A percentile compares a stretch with the other conserved stretches of the same genome.
Conservation (phyloP, 148 eudicot species). For the Silene uniflora region DNA sequence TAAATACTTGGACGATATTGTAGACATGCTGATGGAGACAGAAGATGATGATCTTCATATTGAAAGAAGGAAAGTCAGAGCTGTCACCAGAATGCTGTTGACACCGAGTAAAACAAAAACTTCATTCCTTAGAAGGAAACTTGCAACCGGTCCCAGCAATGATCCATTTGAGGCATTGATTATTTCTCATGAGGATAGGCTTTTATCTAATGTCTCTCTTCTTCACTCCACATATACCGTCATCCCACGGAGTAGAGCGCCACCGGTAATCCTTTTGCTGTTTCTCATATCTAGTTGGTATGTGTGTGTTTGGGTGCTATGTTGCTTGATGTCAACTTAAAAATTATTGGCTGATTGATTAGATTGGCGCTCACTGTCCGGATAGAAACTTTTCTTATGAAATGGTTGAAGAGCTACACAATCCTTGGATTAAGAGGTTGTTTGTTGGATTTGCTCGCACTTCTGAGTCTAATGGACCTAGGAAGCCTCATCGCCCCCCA, state of each 20-base stretch:
- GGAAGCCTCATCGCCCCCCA: slow-evolving; percentile 59
- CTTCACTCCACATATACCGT: slow-evolving; percentile 78
- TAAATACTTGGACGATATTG: slow-evolving; percentile 43
- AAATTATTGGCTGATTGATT: slow-evolving; percentile 21
- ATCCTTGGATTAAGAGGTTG: slow-evolving; percentile 92
- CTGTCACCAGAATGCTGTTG: slow-evolving; percentile 80
- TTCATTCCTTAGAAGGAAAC: slow-evolving; percentile 39
- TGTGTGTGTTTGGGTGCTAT: not conserved
- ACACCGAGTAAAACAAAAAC: slow-evolving; percentile 61
- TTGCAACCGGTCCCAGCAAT: slow-evolving; percentile 63
- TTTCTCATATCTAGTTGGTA: not conserved
- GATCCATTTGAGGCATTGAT: slow-evolving; percentile 81
- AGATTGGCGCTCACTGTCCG: slow-evolving; percentile 76
- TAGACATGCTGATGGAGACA: slow-evolving; percentile 52
- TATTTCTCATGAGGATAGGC: slow-evolving; percentile 75
- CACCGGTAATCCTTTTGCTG: slow-evolving; percentile 55
- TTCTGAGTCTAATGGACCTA: slow-evolving; percentile 82
- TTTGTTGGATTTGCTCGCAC: slow-evolving; percentile 93
- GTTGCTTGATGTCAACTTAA: slow-evolving; percentile 11
- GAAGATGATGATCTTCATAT: slow-evolving; percentile 49
- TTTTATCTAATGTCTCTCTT: slow-evolving; percentile 56
- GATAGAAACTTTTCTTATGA: slow-evolving; percentile 86
- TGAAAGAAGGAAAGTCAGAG: slow-evolving; percentile 76
- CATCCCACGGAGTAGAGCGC: slow-evolving; percentile 85
- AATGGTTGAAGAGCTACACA: slow-evolving; percentile 67